These are phyloP conservation scores for Pneumocystis carinii DNA, from an alignment of 1,139 yeast genomes.

Conservation along the genomic window DNA sequence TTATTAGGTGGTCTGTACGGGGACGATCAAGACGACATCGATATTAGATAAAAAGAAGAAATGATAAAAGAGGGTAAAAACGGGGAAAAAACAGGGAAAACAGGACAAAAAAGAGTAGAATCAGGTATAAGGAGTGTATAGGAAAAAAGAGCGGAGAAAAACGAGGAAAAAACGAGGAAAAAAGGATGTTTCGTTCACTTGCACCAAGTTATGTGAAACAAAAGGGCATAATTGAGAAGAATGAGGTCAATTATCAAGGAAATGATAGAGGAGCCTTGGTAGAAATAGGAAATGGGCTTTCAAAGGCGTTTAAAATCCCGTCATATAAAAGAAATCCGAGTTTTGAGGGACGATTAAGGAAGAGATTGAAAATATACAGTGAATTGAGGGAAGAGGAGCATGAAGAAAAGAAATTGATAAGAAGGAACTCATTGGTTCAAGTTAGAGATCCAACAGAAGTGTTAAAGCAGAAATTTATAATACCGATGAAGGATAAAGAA, in stretches of 20 bases:
- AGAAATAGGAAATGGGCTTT: background rate
- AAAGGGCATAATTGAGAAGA: background rate
- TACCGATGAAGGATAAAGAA: constrained; percentile 27
- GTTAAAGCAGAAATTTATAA: constrained; percentile 23
- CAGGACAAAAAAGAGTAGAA: too few species aligned
- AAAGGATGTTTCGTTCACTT: too few species aligned
- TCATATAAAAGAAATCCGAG: background rate
- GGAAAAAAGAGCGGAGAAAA: too few species aligned
- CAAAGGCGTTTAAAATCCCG: background rate
- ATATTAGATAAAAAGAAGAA: too few species aligned
- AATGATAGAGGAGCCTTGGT: background rate
- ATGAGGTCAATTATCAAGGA: background rate
- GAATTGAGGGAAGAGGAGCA: constrained; percentile 9
- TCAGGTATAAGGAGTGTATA: too few species aligned
- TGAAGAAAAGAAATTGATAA: constrained; percentile 2
- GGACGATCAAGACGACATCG: too few species aligned
- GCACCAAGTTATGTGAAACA: background rate
- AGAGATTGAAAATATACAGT: constrained; percentile 13
- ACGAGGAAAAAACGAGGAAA: too few species aligned
- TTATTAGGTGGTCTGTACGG: too few species aligned
- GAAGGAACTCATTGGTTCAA: constrained; percentile 1
- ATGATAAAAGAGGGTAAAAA: too few species aligned
- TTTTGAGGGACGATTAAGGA: constrained; percentile 11
- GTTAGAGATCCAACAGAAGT: constrained; percentile 3
- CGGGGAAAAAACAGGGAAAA: too few species aligned